Percentiles rank a stretch among this genome's conserved stretches.
phyloP scores from a whole-genome alignment of 768 basidiomycete species.

The Psilocybe azurescens region DNA sequence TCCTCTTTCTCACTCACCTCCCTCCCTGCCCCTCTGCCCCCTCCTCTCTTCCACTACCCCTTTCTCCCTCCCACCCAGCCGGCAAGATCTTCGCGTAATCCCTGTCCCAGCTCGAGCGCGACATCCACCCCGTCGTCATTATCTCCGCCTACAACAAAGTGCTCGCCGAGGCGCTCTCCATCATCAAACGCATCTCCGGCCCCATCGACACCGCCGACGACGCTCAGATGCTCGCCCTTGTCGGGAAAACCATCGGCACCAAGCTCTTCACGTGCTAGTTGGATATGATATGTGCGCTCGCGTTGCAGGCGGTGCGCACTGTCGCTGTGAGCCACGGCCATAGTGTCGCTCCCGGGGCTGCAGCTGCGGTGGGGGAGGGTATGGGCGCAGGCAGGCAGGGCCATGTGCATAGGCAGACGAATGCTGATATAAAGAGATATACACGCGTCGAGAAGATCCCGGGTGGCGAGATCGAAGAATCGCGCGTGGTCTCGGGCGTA shows the following conservation, averaged over 20 bases:
- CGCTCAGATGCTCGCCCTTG: slow-evolving; percentile 91
- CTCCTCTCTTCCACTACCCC: background rate
- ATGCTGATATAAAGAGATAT: slow-evolving; percentile 26
- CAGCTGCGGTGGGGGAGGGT: too few species aligned
- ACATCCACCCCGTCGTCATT: slow-evolving; percentile 99
- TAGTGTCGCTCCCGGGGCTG: too few species aligned
- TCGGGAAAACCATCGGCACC: slow-evolving; percentile 98
- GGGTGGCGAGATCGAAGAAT: slow-evolving; percentile 83
- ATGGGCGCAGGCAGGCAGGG: too few species aligned
- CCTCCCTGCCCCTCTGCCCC: background rate
- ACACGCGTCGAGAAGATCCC: too few species aligned
- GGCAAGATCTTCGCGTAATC: slow-evolving; percentile 98
- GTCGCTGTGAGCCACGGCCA: slow-evolving; percentile 51
- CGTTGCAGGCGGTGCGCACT: slow-evolving; percentile 89
- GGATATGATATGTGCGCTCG: slow-evolving; percentile 96
- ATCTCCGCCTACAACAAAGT: slow-evolving; percentile 98
- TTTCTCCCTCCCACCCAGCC: slow-evolving; percentile 42
- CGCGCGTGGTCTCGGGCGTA: slow-evolving; percentile 84
- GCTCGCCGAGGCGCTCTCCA: slow-evolving; percentile 87
- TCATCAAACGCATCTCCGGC: slow-evolving; percentile 85
- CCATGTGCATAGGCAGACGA: too few species aligned
- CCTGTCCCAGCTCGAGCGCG: slow-evolving; percentile 89
- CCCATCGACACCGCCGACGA: slow-evolving; percentile 90
- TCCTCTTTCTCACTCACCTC: background rate
- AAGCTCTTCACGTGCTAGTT: slow-evolving; percentile 97